Evolutionary conservation across 192 early-diverging fungal genomes (phyloP).

Genomic region (Mortierella hygrophila): DNA sequence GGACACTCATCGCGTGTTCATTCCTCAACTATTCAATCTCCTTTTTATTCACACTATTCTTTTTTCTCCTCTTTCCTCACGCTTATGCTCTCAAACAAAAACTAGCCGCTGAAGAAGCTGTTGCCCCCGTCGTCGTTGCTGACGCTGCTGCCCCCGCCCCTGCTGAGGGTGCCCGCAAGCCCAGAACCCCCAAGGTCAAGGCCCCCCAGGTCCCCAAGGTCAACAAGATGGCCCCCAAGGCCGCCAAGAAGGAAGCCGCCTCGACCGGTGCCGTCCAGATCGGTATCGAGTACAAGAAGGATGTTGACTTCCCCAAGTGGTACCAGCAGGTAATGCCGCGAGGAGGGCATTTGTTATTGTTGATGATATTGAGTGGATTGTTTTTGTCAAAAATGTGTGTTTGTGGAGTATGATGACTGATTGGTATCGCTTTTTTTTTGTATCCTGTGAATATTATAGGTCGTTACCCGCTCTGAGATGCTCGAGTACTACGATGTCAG

Average conservation of each 20-base stretch:
- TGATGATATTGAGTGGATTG: not conserved
- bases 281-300: constrained; percentile 90
- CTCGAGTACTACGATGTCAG: constrained; percentile 98
- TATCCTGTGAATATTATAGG: constrained; percentile 52
- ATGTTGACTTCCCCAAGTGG: constrained; percentile 93
- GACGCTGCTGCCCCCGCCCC: constrained; percentile 71
- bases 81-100: not conserved
- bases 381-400: not conserved
- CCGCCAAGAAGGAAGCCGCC: constrained; percentile 62
- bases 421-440: not conserved
- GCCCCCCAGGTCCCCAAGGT: constrained; percentile 53
- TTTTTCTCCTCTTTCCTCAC: not conserved
- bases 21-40: not conserved
- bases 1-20: not conserved
- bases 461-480: constrained; percentile 94
- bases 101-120: constrained; percentile 74
- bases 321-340: constrained; percentile 79
- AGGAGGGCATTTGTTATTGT: not conserved
- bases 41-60: not conserved
- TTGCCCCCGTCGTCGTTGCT: constrained; percentile 62
- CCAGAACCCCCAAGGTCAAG: constrained; percentile 62
- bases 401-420: not conserved
- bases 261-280: constrained; percentile 74
- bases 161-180: constrained; percentile 53
- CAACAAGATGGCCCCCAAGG: constrained; percentile 58